Conservation (phyloP, 768 basidiomycete species). For the Termitomyces sp. region DNA sequence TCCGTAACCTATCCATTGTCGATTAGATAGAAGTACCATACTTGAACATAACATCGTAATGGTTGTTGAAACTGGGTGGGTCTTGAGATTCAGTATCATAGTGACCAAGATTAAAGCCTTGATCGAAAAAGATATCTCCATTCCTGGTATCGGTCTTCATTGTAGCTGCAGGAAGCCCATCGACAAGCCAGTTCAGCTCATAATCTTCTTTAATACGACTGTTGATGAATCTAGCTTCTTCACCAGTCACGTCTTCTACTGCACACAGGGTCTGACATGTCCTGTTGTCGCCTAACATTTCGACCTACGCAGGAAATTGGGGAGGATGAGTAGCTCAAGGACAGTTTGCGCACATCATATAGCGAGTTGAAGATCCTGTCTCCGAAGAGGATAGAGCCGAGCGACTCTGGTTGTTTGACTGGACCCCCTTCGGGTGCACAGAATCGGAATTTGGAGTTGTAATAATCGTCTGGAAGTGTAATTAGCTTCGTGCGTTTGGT, state of each 20-base stretch:
- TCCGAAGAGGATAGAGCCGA: constrained; percentile 95
- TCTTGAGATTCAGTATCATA: constrained; percentile 52
- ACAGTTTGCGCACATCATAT: constrained; percentile 58
- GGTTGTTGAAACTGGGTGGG: constrained; percentile 79
- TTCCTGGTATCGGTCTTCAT: constrained; percentile 80
- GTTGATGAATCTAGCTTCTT: constrained; percentile 87
- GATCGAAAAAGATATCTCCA: constrained; percentile 86
- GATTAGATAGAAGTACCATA: constrained; percentile 17
- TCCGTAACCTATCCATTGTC: not conserved
- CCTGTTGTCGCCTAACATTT: constrained; percentile 71
- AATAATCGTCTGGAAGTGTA: constrained; percentile 78
- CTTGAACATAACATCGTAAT: constrained; percentile 84
- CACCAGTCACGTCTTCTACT: constrained; percentile 44
- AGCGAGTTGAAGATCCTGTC: constrained; percentile 91
- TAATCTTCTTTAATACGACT: constrained; percentile 90
- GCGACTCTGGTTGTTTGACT: constrained; percentile 70
- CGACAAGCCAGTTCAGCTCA: constrained; percentile 90
- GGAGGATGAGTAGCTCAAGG: not conserved
- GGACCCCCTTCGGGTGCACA: constrained; percentile 76
- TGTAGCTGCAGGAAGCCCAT: constrained; percentile 91
- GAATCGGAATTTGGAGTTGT: constrained; percentile 80
- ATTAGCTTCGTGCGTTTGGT: constrained; percentile 1
- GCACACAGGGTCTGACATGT: constrained; percentile 77
- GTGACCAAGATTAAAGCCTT: constrained; percentile 91
- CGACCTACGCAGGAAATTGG: constrained; percentile 43